phyloP scores from a whole-genome alignment of 768 basidiomycete species.

The Kwoniella sp. region DNA sequence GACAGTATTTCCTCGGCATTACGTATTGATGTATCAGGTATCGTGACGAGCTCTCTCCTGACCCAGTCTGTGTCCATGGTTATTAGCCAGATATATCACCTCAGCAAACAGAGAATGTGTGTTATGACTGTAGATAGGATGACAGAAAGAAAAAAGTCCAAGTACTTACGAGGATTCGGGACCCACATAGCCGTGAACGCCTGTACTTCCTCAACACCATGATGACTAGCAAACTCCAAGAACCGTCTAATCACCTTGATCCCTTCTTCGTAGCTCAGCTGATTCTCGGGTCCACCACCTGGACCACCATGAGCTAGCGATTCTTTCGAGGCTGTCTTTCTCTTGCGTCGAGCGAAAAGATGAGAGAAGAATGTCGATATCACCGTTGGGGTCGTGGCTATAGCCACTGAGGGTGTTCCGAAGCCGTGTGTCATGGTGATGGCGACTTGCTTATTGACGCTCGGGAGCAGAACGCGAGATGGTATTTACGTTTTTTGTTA shows the following conservation, averaged over 20 bases:
- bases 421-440: slow-evolving; percentile 32
- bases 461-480: no score
- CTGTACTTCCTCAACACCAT: slow-evolving; percentile 56
- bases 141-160: no score
- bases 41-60: slow-evolving; percentile 38
- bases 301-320: slow-evolving; percentile 40
- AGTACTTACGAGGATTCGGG: slow-evolving; percentile 45
- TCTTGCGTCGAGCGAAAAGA: slow-evolving; percentile 37
- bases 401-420: slow-evolving; percentile 34
- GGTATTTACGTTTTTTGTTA: no score
- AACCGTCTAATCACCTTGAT: slow-evolving; percentile 54
- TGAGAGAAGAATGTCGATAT: slow-evolving; percentile 52
- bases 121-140: no score
- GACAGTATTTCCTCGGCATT: slow-evolving; percentile 47
- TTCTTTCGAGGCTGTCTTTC: slow-evolving; percentile 30
- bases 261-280: slow-evolving; percentile 55
- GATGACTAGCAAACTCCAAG: slow-evolving; percentile 52
- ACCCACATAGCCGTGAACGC: slow-evolving; percentile 53
- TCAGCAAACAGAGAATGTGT: no score
- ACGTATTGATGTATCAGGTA: slow-evolving; percentile 46
- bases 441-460: no score
- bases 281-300: slow-evolving; percentile 40
- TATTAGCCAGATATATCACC: no score
- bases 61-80: slow-evolving; percentile 54
- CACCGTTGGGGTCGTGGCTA: slow-evolving; percentile 52